Conservation (phyloP, 345 rosid species). For the Gossypium stocksii region DNA sequence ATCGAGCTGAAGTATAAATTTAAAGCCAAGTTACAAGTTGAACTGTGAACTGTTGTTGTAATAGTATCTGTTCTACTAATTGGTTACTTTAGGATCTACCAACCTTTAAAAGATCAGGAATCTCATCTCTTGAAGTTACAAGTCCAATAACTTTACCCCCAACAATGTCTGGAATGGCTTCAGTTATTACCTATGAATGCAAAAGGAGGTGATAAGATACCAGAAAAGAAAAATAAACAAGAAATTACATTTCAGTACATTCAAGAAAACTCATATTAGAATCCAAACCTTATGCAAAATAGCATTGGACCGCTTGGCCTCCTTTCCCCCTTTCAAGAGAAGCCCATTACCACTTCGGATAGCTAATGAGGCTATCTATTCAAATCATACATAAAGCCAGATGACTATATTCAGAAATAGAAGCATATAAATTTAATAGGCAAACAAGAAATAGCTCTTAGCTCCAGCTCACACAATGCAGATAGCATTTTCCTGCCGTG, state of each 20-base stretch:
- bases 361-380: constrained; percentile 93
- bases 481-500: neutral
- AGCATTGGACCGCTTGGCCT: constrained; percentile 88
- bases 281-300: constrained; percentile 77
- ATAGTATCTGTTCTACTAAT: neutral
- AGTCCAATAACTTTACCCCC: constrained; percentile 85
- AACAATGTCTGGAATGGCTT: constrained; percentile 74
- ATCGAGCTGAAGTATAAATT: constrained; percentile 68
- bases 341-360: constrained; percentile 96
- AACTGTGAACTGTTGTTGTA: constrained; percentile 6
- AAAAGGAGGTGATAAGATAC: constrained; percentile 11
- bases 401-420: neutral
- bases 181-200: constrained; percentile 70
- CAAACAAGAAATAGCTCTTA: neutral
- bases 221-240: constrained; percentile 1
- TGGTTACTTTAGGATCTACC: constrained; percentile 17
- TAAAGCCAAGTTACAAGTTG: constrained; percentile 20
- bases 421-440: constrained; percentile 1
- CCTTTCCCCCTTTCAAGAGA: constrained; percentile 95
- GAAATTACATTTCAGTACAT: neutral
- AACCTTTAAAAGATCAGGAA: constrained; percentile 95
- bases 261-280: constrained; percentile 6
- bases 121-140: constrained; percentile 93
- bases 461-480: neutral
- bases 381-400: constrained; percentile 21